phyloP scores from a whole-genome alignment of 192 early-diverging fungal species.

The Entomortierella chlamydospora region DNA sequence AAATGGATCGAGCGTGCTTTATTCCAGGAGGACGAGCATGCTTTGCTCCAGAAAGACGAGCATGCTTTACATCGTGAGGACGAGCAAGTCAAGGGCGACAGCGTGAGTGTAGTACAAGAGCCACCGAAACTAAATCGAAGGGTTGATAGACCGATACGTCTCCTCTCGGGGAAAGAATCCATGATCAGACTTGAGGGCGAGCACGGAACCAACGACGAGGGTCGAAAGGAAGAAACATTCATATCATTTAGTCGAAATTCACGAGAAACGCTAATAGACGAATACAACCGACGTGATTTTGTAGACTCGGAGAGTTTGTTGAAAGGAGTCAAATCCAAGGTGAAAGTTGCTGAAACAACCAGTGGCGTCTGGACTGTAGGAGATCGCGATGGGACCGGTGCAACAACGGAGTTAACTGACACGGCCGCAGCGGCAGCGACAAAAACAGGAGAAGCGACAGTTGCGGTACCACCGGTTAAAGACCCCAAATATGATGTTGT shows the following conservation, averaged over 20 bases:
- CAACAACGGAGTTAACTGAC: too few species aligned
- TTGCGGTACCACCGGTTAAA: neutral
- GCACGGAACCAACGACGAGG: neutral
- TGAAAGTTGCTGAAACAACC: neutral
- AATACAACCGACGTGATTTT: neutral
- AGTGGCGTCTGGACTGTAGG: too few species aligned
- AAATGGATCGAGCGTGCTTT: neutral
- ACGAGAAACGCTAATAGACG: neutral
- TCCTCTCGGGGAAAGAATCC: neutral
- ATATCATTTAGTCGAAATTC: neutral
- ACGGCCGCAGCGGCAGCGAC: too few species aligned
- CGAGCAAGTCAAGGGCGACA: too few species aligned
- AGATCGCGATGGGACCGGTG: too few species aligned
- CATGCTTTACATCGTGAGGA: too few species aligned
- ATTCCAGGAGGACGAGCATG: neutral
- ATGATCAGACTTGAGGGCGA: neutral
- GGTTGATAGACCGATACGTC: too few species aligned
- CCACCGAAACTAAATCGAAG: too few species aligned
- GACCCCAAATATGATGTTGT: neutral
- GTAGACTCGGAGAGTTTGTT: neutral
- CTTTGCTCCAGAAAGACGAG: too few species aligned
- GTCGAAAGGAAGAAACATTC: neutral
- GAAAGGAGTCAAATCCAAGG: neutral
- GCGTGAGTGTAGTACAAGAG: too few species aligned
- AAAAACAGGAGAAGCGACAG: neutral